phyloP scores from a whole-genome alignment of 192 early-diverging fungal species.

The Dimargaris cristalligena region DNA sequence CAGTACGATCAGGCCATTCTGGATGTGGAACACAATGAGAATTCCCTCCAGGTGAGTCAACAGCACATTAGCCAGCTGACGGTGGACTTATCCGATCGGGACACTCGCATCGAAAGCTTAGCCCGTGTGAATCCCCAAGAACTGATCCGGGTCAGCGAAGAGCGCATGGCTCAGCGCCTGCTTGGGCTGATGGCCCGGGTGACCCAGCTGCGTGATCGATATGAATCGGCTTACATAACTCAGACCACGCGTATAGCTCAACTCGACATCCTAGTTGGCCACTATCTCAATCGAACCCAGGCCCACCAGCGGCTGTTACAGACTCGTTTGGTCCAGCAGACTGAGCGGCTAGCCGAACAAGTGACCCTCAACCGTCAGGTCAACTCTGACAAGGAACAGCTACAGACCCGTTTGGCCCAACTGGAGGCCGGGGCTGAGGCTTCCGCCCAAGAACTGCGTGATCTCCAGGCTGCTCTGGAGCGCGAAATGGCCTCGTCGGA shows the following conservation, averaged over 20 bases:
- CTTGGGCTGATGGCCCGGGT: constrained; percentile 14
- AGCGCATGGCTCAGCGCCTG: constrained; percentile 10
- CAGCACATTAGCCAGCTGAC: constrained; percentile 19
- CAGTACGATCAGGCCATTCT: constrained; percentile 6
- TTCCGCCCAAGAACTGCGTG: background rate
- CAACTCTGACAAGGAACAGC: constrained; percentile 10
- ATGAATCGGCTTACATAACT: constrained; percentile 21
- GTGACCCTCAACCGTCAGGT: constrained; percentile 12
- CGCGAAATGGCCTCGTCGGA: constrained; percentile 2
- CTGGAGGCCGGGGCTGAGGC: constrained; percentile 3
- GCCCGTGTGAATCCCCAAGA: no score
- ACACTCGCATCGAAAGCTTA: no score
- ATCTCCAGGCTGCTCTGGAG: background rate
- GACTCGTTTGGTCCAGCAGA: constrained; percentile 16
- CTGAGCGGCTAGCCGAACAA: constrained; percentile 5
- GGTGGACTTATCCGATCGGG: constrained; percentile 18
- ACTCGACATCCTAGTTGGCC: constrained; percentile 21
- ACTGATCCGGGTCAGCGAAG: constrained; percentile 11
- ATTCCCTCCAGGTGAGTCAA: background rate
- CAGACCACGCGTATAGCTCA: constrained; percentile 22
- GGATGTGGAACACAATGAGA: background rate
- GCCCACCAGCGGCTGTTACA: constrained; percentile 26
- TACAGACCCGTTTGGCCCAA: constrained; percentile 11
- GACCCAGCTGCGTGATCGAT: constrained; percentile 24
- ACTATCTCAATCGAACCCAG: no score